Percentiles rank a stretch among this genome's conserved stretches.
phyloP scores from a whole-genome alignment of 495 filamentous ascomycete species.

The Apodospora peruviana region DNA sequence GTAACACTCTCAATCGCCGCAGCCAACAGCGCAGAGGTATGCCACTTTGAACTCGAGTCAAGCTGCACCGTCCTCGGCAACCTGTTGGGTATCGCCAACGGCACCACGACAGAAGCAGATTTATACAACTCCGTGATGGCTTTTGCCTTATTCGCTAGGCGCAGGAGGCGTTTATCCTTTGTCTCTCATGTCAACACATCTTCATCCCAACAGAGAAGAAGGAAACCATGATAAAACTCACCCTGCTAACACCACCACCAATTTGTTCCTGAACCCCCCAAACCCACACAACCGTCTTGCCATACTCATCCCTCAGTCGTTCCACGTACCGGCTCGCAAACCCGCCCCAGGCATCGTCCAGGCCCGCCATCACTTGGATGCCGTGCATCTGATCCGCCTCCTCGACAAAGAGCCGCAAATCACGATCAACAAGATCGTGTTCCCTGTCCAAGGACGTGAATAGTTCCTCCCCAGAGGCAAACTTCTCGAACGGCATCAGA shows the following conservation, averaged over 20 bases:
- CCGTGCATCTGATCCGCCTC: slow-evolving; percentile 92
- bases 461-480: slow-evolving; percentile 72
- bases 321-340: slow-evolving; percentile 79
- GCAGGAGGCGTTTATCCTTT: slow-evolving; percentile 20
- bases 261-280: slow-evolving; percentile 72
- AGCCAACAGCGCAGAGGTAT: slow-evolving; percentile 70
- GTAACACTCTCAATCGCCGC: slow-evolving; percentile 75
- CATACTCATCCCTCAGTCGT: slow-evolving; percentile 79
- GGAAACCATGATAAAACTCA: slow-evolving; percentile 31
- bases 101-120: slow-evolving; percentile 73
- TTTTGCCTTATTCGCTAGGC: slow-evolving; percentile 63
- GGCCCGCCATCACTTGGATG: slow-evolving; percentile 69
- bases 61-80: slow-evolving; percentile 58
- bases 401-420: slow-evolving; percentile 80
- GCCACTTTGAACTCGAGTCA: slow-evolving; percentile 68
- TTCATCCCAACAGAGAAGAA: not conserved
- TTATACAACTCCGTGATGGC: slow-evolving; percentile 60
- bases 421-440: slow-evolving; percentile 80
- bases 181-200: not conserved
- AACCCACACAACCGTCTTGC: slow-evolving; percentile 77
- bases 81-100: slow-evolving; percentile 58
- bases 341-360: slow-evolving; percentile 92
- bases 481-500: slow-evolving; percentile 78
- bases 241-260: slow-evolving; percentile 47
- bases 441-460: slow-evolving; percentile 78